These are phyloP conservation scores for Coniferiporia weirii DNA, from an alignment of 1,284 basidiomycete species.

Conservation along the genomic window DNA sequence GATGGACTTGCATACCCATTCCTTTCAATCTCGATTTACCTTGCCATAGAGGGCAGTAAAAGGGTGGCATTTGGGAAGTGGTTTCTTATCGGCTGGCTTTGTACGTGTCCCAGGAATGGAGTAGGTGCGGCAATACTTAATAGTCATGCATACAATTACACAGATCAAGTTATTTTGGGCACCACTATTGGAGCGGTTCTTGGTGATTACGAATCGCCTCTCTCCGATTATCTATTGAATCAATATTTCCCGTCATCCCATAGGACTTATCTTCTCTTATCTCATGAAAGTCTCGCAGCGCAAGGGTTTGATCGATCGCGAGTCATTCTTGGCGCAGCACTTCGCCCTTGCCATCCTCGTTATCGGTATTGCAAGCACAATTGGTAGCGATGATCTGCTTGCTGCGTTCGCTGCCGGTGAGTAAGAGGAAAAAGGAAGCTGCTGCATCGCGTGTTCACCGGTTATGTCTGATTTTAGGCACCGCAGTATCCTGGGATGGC, in stretches of 20 bases:
- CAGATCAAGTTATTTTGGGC: conserved; percentile 86
- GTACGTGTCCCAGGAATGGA: conserved; percentile 34
- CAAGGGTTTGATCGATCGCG: conserved; percentile 78
- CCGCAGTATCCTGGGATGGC: conserved; percentile 92
- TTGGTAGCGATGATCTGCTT: conserved; percentile 84
- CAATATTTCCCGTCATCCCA: background rate
- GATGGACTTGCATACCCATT: conserved; percentile 92
- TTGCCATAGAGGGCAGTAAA: conserved; percentile 66
- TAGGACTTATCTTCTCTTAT: conserved; percentile 68
- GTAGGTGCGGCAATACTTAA: background rate
- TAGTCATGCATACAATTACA: background rate
- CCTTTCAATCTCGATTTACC: conserved; percentile 81
- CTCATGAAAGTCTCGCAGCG: conserved; percentile 80
- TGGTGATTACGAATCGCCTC: conserved; percentile 36
- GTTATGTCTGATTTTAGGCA: conserved; percentile 39
- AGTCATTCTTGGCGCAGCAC: conserved; percentile 90
- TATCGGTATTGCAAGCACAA: conserved; percentile 69
- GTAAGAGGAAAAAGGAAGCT: conserved; percentile 16
- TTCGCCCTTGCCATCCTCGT: conserved; percentile 79
- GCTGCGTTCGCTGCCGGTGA: conserved; percentile 89
- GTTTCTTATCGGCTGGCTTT: conserved; percentile 80
- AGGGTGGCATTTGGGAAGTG: conserved; percentile 67
- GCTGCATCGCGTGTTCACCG: background rate
- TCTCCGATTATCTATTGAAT: background rate
- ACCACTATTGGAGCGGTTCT: conserved; percentile 70